A percentile compares a stretch with the other conserved stretches of the same genome.
Evolutionary conservation across 225 moss, liverwort and hornwort species (phyloP).

Genomic region (Neckera pumila): DNA sequence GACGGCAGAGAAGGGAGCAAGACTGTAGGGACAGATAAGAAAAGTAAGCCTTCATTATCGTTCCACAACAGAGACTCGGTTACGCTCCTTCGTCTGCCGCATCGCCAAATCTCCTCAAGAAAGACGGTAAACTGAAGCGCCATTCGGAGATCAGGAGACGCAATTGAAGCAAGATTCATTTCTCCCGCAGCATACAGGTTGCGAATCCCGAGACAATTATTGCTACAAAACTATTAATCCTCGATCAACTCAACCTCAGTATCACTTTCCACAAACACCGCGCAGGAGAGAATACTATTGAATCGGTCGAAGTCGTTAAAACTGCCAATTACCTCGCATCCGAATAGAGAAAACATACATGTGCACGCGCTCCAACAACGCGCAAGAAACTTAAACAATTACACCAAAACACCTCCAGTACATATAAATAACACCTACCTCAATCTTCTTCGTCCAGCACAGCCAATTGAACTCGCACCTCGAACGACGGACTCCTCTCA

Average conservation of each 20-base stretch:
- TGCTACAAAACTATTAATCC: constrained; percentile 10
- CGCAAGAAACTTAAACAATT: background rate
- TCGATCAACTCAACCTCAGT: background rate
- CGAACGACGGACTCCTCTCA: background rate
- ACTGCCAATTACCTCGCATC: background rate
- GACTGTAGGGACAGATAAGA: constrained; percentile 13
- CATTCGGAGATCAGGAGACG: background rate
- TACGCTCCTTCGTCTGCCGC: background rate
- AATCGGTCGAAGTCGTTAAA: constrained; percentile 10
- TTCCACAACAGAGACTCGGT: background rate
- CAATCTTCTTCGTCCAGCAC: background rate
- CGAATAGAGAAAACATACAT: background rate
- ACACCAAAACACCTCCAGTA: background rate
- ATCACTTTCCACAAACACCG: background rate
- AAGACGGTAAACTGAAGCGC: background rate
- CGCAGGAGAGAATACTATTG: background rate
- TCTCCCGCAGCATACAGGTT: background rate
- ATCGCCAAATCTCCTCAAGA: background rate
- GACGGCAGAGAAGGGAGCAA: constrained; percentile 15
- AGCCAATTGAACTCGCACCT: background rate
- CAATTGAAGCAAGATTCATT: background rate
- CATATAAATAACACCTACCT: background rate
- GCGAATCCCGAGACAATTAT: constrained; percentile 34
- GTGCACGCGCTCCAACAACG: background rate
- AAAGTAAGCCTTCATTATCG: constrained; percentile 26